A percentile compares a stretch with the other conserved stretches of the same genome.
Conservation (phyloP, 768 basidiomycete genomes). For the Lactifluus volemus region DNA sequence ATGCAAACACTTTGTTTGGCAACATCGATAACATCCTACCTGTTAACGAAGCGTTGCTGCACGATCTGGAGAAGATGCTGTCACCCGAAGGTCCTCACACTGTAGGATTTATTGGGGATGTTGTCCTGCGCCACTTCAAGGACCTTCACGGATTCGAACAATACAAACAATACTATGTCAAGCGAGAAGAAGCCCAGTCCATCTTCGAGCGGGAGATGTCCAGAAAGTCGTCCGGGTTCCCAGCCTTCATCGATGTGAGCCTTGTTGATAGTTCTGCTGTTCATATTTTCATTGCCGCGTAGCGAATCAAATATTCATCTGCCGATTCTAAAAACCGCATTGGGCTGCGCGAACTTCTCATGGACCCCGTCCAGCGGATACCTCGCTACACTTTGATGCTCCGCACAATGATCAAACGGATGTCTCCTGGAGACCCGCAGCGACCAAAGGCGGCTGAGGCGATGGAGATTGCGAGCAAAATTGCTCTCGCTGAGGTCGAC, state of each 20-base stretch:
- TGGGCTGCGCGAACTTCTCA: constrained; percentile 82
- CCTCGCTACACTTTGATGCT: constrained; percentile 91
- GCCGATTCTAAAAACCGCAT: constrained; percentile 70
- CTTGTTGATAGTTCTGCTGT: background rate
- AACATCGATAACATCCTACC: constrained; percentile 86
- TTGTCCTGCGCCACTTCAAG: constrained; percentile 81
- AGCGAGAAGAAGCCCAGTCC: constrained; percentile 85
- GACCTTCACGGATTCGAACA: constrained; percentile 79
- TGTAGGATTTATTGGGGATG: constrained; percentile 70
- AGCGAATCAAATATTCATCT: constrained; percentile 84
- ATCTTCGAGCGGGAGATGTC: constrained; percentile 81
- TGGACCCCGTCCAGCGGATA: constrained; percentile 95
- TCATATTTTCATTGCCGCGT: background rate
- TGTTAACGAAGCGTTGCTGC: constrained; percentile 82
- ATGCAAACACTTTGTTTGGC: constrained; percentile 89
- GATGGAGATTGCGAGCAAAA: constrained; percentile 79
- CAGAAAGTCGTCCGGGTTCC: constrained; percentile 74
- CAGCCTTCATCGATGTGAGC: constrained; percentile 80
- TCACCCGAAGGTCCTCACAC: constrained; percentile 46
- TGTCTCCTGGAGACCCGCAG: constrained; percentile 71
- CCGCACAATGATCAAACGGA: constrained; percentile 85
- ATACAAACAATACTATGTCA: constrained; percentile 85
- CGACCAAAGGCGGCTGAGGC: constrained; percentile 74
- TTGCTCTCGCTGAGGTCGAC: constrained; percentile 87
- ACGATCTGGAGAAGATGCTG: constrained; percentile 74